Conservation (phyloP, 2,329 filamentous ascomycete genomes). For the Tolypocladium pustulatum region DNA sequence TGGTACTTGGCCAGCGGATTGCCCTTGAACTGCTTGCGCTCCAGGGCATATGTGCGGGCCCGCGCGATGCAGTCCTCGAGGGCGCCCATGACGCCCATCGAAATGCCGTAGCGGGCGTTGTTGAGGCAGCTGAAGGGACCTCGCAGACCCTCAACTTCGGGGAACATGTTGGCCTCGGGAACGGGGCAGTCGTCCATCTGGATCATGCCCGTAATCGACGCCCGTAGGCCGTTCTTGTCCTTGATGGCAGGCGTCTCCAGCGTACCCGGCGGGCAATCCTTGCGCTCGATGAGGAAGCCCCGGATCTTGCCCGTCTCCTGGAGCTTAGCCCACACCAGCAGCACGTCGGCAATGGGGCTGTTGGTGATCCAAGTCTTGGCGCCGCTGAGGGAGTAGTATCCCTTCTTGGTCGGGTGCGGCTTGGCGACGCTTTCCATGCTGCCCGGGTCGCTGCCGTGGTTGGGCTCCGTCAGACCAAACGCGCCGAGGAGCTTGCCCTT, state of each 20-base stretch:
- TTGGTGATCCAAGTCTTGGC: slow-evolving; percentile 96
- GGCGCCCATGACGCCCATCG: slow-evolving; percentile 86
- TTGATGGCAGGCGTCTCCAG: slow-evolving; percentile 87
- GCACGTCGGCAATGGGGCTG: slow-evolving; percentile 75
- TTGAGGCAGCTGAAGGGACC: slow-evolving; percentile 94
- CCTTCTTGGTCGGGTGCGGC: slow-evolving; percentile 73
- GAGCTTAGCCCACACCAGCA: slow-evolving; percentile 88
- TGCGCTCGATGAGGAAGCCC: slow-evolving; percentile 82
- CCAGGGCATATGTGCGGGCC: slow-evolving; percentile 77
- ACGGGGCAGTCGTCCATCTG: slow-evolving; percentile 88
- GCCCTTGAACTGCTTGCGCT: slow-evolving; percentile 90
- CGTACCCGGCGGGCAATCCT: slow-evolving; percentile 75
- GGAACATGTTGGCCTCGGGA: slow-evolving; percentile 86
- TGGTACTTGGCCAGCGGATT: slow-evolving; percentile 96
- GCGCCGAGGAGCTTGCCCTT: slow-evolving; percentile 74
- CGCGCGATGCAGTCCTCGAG: slow-evolving; percentile 82
- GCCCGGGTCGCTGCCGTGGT: slow-evolving; percentile 85
- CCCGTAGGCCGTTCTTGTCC: slow-evolving; percentile 88
- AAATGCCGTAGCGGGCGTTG: slow-evolving; percentile 85
- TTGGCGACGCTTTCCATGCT: slow-evolving; percentile 85
- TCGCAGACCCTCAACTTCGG: slow-evolving; percentile 71
- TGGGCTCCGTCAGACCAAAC: slow-evolving; percentile 86
- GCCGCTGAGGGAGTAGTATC: slow-evolving; percentile 68
- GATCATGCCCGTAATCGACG: slow-evolving; percentile 96
- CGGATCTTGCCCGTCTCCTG: slow-evolving; percentile 87